Evolutionary conservation across 768 basidiomycete genomes (phyloP).

Genomic region (Scleroderma bovista): DNA sequence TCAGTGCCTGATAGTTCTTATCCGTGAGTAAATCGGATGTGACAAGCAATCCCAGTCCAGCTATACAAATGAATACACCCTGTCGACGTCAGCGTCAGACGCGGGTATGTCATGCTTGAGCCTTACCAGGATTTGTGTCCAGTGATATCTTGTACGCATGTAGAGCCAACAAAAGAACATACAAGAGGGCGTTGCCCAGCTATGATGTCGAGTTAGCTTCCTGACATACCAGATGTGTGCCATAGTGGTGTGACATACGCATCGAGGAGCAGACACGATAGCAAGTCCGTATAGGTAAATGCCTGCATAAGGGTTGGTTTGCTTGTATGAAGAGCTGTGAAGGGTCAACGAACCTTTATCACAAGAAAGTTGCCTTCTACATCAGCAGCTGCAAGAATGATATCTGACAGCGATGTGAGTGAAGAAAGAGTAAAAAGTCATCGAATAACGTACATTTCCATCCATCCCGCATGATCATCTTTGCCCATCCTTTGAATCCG

Average conservation of each 20-base stretch:
- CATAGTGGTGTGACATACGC: conserved; percentile 44
- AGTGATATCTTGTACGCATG: conserved; percentile 74
- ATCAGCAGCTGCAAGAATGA: conserved; percentile 73
- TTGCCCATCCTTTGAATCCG: conserved; percentile 80
- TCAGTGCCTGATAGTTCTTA: conserved; percentile 64
- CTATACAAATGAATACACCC: conserved; percentile 71
- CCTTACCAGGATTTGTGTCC: conserved; percentile 74
- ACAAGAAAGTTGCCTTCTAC: conserved; percentile 88
- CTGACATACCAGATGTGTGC: background rate
- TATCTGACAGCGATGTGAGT: conserved; percentile 39
- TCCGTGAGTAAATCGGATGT: conserved; percentile 71
- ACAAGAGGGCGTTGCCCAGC: conserved; percentile 88
- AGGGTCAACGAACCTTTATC: conserved; percentile 47
- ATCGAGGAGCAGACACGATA: conserved; percentile 91
- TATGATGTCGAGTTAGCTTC: conserved; percentile 21
- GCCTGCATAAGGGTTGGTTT: conserved; percentile 37
- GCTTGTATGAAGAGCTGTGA: background rate
- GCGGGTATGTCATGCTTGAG: background rate
- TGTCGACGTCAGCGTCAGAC: conserved; percentile 17
- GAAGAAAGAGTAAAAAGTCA: conserved; percentile 4
- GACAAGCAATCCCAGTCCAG: conserved; percentile 76
- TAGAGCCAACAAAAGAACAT: conserved; percentile 80
- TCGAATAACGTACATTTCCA: conserved; percentile 68
- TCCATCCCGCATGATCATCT: conserved; percentile 65
- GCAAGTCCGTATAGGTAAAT: conserved; percentile 79